Conservation (phyloP, 805 yeast genomes). For the Saccharomycopsis sp. region DNA sequence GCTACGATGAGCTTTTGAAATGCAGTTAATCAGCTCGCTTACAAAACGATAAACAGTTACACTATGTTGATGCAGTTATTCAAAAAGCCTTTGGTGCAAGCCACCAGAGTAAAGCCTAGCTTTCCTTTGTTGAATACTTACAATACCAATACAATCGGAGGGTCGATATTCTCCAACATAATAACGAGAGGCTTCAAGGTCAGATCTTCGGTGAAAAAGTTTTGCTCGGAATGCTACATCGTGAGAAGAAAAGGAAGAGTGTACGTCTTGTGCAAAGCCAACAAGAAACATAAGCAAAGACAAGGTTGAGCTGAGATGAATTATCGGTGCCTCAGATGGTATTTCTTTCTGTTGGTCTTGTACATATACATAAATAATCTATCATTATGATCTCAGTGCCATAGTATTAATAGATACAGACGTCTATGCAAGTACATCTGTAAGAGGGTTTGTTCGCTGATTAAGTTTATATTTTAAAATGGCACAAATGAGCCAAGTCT, state of each 20-base stretch:
- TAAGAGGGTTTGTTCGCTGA: no score
- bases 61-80: neutral
- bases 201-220: conserved; percentile 86
- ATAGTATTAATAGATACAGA: no score
- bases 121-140: neutral
- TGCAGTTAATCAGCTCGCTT: no score
- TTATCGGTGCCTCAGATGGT: neutral
- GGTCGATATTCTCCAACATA: conserved; percentile 1
- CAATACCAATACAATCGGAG: neutral
- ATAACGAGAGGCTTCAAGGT: conserved; percentile 76
- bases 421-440: no score
- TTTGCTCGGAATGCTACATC: conserved; percentile 84
- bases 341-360: no score
- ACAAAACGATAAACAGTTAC: no score
- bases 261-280: conserved; percentile 86
- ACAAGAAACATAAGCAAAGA: conserved; percentile 91
- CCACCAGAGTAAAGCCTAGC: neutral
- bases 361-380: no score
- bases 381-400: no score
- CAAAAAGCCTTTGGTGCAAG: neutral
- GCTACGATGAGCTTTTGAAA: no score
- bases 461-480: no score
- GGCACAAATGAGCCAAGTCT: no score
- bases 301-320: conserved; percentile 45
- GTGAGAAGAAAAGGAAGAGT: conserved; percentile 95